These are phyloP conservation scores for Colletotrichum coccodes DNA, from an alignment of 2,329 filamentous ascomycete species.

Conservation along the genomic window DNA sequence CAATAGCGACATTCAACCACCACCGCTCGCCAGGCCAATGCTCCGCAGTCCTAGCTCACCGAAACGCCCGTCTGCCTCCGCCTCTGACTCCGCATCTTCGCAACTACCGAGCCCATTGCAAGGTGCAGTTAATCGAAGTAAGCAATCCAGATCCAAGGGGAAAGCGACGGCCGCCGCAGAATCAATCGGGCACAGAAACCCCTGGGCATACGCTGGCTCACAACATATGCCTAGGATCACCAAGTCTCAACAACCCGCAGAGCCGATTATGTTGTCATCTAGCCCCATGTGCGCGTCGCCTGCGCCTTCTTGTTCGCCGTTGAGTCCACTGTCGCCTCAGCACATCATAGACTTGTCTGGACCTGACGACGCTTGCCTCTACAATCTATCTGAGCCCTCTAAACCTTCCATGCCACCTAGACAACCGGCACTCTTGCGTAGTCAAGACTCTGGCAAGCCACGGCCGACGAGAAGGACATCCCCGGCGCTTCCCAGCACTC, in stretches of 20 bases:
- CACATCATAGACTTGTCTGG: slow-evolving; percentile 18
- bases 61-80: not conserved
- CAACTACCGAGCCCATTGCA: not conserved
- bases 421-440: not conserved
- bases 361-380: not conserved
- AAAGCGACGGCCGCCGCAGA: slow-evolving; percentile 36
- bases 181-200: slow-evolving; percentile 39
- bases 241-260: slow-evolving; percentile 37
- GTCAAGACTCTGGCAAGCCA: not conserved
- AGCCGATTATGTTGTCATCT: slow-evolving; percentile 57
- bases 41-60: not conserved
- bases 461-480: not conserved
- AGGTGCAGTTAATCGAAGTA: slow-evolving; percentile 40
- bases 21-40: not conserved
- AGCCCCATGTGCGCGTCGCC: slow-evolving; percentile 50
- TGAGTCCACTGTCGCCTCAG: slow-evolving; percentile 1
- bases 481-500: not conserved
- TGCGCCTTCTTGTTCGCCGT: slow-evolving; percentile 39
- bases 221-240: slow-evolving; percentile 51
- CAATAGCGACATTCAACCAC: not conserved
- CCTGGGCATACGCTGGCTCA: slow-evolving; percentile 56
- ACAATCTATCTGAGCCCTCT: not conserved
- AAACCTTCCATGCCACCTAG: not conserved
- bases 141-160: slow-evolving; percentile 40
- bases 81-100: not conserved